These are phyloP conservation scores for Backusella tuberculispora DNA, from an alignment of 192 early-diverging fungal species.

Conservation along the genomic window DNA sequence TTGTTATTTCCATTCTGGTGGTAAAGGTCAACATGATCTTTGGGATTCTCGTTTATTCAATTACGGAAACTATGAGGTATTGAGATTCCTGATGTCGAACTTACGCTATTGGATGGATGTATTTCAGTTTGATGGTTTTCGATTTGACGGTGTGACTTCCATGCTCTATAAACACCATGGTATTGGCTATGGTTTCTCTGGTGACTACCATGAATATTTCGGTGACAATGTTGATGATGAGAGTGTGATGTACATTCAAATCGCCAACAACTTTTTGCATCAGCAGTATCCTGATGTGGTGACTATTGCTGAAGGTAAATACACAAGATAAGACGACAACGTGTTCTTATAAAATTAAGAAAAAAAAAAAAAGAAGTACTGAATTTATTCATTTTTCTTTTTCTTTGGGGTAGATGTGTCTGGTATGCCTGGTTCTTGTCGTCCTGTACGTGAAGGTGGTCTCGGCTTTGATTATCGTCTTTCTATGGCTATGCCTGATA, in stretches of 20 bases:
- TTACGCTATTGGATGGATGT: constrained; percentile 92
- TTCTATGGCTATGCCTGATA: constrained; percentile 96
- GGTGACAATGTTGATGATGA: constrained; percentile 81
- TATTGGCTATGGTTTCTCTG: constrained; percentile 90
- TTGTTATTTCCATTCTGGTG: constrained; percentile 94
- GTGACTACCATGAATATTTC: constrained; percentile 96
- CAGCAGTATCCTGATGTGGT: constrained; percentile 77
- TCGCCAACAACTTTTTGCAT: constrained; percentile 87
- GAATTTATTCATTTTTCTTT: too few species aligned
- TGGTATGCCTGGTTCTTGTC: constrained; percentile 97
- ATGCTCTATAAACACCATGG: constrained; percentile 98
- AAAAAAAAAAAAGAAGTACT: too few species aligned
- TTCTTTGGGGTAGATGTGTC: constrained; percentile 77
- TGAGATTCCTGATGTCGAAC: constrained; percentile 95
- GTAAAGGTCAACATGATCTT: constrained; percentile 83
- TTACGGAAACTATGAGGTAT: constrained; percentile 88
- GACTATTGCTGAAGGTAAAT: constrained; percentile 89
- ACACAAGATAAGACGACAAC: neutral
- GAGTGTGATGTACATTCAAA: constrained; percentile 88
- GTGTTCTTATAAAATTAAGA: too few species aligned
- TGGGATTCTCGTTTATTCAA: constrained; percentile 97
- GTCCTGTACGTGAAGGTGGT: constrained; percentile 85
- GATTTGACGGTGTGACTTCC: constrained; percentile 97
- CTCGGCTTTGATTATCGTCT: constrained; percentile 97
- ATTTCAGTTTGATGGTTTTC: constrained; percentile 94